Percentiles rank a stretch among this genome's conserved stretches.
These are phyloP conservation scores for Fusarium duplospermum DNA, from an alignment of 2,329 filamentous ascomycete species.

Conservation along the genomic window DNA sequence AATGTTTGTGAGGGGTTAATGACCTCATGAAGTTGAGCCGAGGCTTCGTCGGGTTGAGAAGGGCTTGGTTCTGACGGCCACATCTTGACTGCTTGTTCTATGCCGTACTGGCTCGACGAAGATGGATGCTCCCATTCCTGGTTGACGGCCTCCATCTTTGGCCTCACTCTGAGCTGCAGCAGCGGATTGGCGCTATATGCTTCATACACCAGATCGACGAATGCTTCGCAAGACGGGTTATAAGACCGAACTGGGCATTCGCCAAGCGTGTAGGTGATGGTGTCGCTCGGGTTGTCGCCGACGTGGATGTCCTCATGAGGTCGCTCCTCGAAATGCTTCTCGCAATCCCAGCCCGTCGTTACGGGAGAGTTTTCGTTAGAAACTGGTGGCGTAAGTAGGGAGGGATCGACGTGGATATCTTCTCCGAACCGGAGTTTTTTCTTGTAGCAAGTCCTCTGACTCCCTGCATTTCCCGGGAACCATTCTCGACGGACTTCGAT, in stretches of 20 bases:
- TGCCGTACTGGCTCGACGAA: not conserved
- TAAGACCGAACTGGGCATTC: constrained; percentile 68
- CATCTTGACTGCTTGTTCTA: constrained; percentile 6
- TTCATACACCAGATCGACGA: constrained; percentile 66
- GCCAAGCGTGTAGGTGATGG: constrained; percentile 60
- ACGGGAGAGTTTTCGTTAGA: not conserved
- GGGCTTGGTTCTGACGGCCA: constrained; percentile 40
- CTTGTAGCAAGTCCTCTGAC: constrained; percentile 74
- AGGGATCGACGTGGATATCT: not conserved
- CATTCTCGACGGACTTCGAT: constrained; percentile 79
- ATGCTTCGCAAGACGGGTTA: constrained; percentile 62
- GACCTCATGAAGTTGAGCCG: constrained; percentile 49
- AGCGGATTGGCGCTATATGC: constrained; percentile 45
- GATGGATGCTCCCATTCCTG: not conserved
- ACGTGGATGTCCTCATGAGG: constrained; percentile 54
- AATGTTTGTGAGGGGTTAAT: constrained; percentile 50
- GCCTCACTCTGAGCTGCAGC: constrained; percentile 56
- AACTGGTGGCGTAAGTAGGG: constrained; percentile 8
- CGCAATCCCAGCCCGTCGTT: constrained; percentile 48
- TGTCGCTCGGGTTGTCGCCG: constrained; percentile 56
- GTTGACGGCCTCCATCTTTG: constrained; percentile 19
- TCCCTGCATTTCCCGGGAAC: constrained; percentile 63
- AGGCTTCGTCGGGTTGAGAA: not conserved
- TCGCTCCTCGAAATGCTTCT: constrained; percentile 42
- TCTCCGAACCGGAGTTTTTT: constrained; percentile 60